A percentile compares a stretch with the other conserved stretches of the same genome.
These are phyloP conservation scores for Dendrobium chrysotoxum DNA, from an alignment of 106 monocot species.

Conservation along the genomic window DNA sequence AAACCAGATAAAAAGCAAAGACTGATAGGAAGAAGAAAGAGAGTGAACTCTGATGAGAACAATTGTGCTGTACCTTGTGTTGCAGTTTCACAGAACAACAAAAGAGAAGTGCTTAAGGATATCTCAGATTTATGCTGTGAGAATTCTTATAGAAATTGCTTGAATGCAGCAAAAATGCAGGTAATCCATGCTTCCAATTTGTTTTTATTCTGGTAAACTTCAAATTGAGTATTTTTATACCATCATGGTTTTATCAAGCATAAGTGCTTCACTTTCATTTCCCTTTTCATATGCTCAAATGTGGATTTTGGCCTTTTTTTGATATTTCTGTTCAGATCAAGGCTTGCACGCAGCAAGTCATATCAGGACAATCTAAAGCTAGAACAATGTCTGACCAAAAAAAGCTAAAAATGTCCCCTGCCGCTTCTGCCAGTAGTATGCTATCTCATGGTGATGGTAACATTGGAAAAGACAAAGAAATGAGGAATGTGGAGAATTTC, in stretches of 20 bases:
- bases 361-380: constrained; percentile 7
- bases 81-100: constrained; percentile 31
- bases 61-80: constrained; percentile 2
- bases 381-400: not conserved
- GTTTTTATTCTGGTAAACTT: constrained; percentile 1
- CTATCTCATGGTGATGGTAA: not conserved
- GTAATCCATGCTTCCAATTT: constrained; percentile 14
- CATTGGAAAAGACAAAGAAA: constrained; percentile 8
- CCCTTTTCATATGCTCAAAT: not conserved
- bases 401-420: not conserved
- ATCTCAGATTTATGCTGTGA: constrained; percentile 33
- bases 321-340: constrained; percentile 14
- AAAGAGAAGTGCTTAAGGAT: constrained; percentile 41
- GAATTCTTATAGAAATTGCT: constrained; percentile 12
- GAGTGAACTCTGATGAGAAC: not conserved
- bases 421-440: constrained; percentile 7
- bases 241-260: not conserved
- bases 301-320: constrained; percentile 3
- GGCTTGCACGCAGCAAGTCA: not conserved
- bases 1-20: constrained; percentile 4
- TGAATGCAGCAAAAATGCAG: constrained; percentile 33
- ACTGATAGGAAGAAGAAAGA: constrained; percentile 2
- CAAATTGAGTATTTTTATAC: not conserved
- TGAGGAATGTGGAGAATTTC: not conserved
- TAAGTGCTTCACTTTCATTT: not conserved